These are phyloP conservation scores for Scheffersomyces lignosus DNA, from an alignment of 805 yeast species.

Conservation along the genomic window DNA sequence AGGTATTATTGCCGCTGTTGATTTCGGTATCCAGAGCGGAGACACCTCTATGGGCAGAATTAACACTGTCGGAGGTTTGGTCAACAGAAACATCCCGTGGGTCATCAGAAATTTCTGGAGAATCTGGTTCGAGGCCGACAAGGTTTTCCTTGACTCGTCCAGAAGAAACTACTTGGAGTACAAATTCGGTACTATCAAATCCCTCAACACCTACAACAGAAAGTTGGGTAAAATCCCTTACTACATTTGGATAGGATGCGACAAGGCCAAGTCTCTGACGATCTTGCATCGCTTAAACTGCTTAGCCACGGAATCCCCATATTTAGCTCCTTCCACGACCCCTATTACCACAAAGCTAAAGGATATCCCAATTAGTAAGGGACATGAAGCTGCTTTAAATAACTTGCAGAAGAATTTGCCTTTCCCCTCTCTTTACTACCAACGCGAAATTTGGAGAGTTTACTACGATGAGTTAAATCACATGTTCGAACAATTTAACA, in stretches of 20 bases:
- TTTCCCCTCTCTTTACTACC: constrained; percentile 79
- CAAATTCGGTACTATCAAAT: constrained; percentile 77
- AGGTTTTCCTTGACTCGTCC: constrained; percentile 74
- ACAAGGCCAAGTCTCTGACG: constrained; percentile 34
- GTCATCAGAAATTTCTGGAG: constrained; percentile 79
- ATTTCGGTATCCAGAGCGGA: constrained; percentile 74
- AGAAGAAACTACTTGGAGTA: constrained; percentile 84
- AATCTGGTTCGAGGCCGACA: constrained; percentile 83
- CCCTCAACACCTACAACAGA: constrained; percentile 65
- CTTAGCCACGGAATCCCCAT: constrained; percentile 80
- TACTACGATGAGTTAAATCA: constrained; percentile 73
- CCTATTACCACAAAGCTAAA: constrained; percentile 17
- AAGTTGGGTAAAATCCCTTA: constrained; percentile 74
- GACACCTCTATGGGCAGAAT: constrained; percentile 67
- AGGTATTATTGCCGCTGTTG: constrained; percentile 72
- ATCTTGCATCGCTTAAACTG: constrained; percentile 68
- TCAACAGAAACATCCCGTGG: constrained; percentile 76
- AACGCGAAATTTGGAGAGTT: constrained; percentile 74
- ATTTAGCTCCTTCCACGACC: constrained; percentile 59
- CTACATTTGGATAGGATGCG: constrained; percentile 76
- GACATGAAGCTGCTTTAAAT: constrained; percentile 71
- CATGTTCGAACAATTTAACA: constrained; percentile 66
- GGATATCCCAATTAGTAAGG: constrained; percentile 55
- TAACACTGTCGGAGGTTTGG: constrained; percentile 73
- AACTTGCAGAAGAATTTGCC: constrained; percentile 68